These are phyloP conservation scores for Medicago truncatula DNA, from an alignment of 306 rosid species.

Conservation along the genomic window MtrunA17r5.0-ANR NC_053046.1:29753501-29754000, in stretches of 20 bases:
- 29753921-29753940: constrained; percentile 15
- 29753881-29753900: constrained; percentile 20
- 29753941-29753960: background rate
- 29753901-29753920: background rate
- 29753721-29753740: constrained; percentile 74
- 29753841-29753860: constrained; percentile 12
- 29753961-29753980: background rate
- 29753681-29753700: constrained; percentile 69
- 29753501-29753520: background rate
- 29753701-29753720: constrained; percentile 71
- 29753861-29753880: background rate
- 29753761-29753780: constrained; percentile 77
- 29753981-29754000: constrained; percentile 63
- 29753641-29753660: background rate
- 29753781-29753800: constrained; percentile 87
- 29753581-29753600: constrained; percentile 90
- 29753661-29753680: constrained; percentile 26
- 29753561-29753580: constrained; percentile 72
- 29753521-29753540: background rate
- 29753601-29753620: constrained; percentile 27
- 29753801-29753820: constrained; percentile 61
- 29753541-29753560: constrained; percentile 65
- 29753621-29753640: constrained; percentile 26
- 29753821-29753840: constrained; percentile 5
- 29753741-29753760: constrained; percentile 71